Evolutionary conservation across 1,284 basidiomycete species (phyloP).

Genomic region (Sphagnurus paluster): DNA sequence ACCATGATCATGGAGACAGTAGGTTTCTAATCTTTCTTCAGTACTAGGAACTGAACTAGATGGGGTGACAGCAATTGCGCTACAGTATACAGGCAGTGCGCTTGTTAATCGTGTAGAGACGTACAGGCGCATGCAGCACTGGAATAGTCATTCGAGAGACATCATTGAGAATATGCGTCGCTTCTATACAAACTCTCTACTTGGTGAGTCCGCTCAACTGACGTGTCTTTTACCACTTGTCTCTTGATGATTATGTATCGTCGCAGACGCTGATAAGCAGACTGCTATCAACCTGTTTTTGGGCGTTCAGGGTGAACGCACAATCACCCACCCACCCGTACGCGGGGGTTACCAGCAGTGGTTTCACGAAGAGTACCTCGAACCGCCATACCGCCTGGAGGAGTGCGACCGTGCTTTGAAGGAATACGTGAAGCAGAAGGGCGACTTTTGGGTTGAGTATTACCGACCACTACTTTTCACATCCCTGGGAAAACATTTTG

Average conservation of each 20-base stretch:
- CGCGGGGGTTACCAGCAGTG: constrained; percentile 78
- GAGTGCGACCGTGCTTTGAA: constrained; percentile 56
- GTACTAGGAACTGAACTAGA: background rate
- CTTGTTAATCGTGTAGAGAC: constrained; percentile 97
- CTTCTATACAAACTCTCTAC: constrained; percentile 94
- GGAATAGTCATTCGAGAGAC: constrained; percentile 97
- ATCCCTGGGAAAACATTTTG: constrained; percentile 80
- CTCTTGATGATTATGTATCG: constrained; percentile 2
- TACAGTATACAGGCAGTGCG: constrained; percentile 96
- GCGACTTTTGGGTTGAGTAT: constrained; percentile 89
- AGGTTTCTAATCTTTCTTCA: constrained; percentile 27
- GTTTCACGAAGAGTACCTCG: constrained; percentile 75
- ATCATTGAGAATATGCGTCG: constrained; percentile 96
- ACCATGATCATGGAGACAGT: constrained; percentile 96
- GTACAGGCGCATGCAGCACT: constrained; percentile 93
- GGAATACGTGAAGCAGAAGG: constrained; percentile 56
- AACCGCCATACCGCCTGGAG: constrained; percentile 57
- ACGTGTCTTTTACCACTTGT: background rate
- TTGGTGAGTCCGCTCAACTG: constrained; percentile 49
- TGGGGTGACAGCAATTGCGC: constrained; percentile 73
- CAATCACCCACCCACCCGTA: constrained; percentile 44
- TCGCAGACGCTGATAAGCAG: constrained; percentile 93
- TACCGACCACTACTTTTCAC: constrained; percentile 87
- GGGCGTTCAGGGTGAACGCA: constrained; percentile 69
- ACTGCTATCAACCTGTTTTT: constrained; percentile 97